Base-by-base conservation (phyloP, 192 early-diverging fungal genomes). In the Backusella psychrophila region DNA sequence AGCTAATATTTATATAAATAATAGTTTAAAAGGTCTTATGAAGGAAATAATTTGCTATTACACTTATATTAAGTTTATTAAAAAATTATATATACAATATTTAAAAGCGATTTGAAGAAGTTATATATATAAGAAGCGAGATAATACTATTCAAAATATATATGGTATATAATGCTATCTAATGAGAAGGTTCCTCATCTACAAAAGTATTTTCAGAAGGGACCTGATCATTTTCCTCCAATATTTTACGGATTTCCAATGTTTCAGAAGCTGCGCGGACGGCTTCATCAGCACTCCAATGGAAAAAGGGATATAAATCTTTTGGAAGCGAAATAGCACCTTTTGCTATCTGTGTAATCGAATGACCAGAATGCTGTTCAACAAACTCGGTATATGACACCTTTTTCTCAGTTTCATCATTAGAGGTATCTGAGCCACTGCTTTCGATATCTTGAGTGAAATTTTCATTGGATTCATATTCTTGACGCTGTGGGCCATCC, bases 241-340 rank as follows among this genome's bases (percentile, higher is more conserved):
- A 14, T 29, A 63, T 14, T 63, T 59, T 36, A 39, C 72, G 77
- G 21, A 33, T n/a, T 39, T 15, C 6, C 29, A 75, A 21, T 0
- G 78, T 46, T 42, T 42, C 26, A 38, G 33, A 15, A 29, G 82
- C 82, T 23, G 82, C 74, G 39, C 66, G 67, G 21, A 80, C 78
- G 3, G 82, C 82, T 66, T 80, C 78, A 52, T 83, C 82, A 23
- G 75, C 41, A 42, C 76, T 77, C 71, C 75, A 83, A 42, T 83
- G 82, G 71, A 83, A 83, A 71, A 77, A 83, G 2, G 78, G 76
- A 69, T 83, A 80, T 15, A 59, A 42, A 68, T 83, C 82, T 33
- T 49, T 74, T 26, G 78, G 78, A 36, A 79, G 33, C 0, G 73
- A 66, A 36, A 79, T 79, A 38, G 77, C 42, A 15, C 56, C 56